phyloP scores from a whole-genome alignment of 768 basidiomycete species.

The Phylloporus sp. region DNA sequence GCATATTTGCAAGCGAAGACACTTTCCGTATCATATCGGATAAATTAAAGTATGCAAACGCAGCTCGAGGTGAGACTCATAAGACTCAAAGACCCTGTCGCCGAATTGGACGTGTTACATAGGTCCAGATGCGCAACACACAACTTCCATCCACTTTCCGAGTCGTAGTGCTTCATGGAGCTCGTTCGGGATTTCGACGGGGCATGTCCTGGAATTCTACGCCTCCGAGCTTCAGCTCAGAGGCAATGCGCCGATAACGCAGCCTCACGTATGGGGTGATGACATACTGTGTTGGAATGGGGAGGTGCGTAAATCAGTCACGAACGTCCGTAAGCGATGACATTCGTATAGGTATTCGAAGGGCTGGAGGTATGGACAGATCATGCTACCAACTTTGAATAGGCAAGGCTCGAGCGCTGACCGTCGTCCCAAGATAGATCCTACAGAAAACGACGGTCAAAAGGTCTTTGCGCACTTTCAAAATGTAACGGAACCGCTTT shows the following conservation, averaged over 20 bases:
- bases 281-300: constrained; percentile 83
- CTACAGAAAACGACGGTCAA: constrained; percentile 68
- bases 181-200: constrained; percentile 1
- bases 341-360: constrained; percentile 55
- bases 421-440: constrained; percentile 41
- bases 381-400: background rate
- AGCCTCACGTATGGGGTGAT: constrained; percentile 60
- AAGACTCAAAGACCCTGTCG: no score
- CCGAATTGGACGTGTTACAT: constrained; percentile 1
- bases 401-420: constrained; percentile 13
- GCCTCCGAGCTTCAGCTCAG: constrained; percentile 74
- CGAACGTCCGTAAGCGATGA: background rate
- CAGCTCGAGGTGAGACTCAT: constrained; percentile 45
- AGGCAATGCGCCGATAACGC: constrained; percentile 50
- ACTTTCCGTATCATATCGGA: constrained; percentile 22
- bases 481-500: constrained; percentile 24
- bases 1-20: background rate
- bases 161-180: constrained; percentile 3
- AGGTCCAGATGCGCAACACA: constrained; percentile 66
- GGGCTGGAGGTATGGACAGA: constrained; percentile 57
- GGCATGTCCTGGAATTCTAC: constrained; percentile 46
- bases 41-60: constrained; percentile 46
- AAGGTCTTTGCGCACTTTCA: constrained; percentile 40
- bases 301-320: constrained; percentile 45
- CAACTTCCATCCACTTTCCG: constrained; percentile 21